A percentile compares a stretch with the other conserved stretches of the same genome.
These are phyloP conservation scores for Inga leiocalycina DNA, from an alignment of 306 rosid species.

Conservation along the genomic window DNA sequence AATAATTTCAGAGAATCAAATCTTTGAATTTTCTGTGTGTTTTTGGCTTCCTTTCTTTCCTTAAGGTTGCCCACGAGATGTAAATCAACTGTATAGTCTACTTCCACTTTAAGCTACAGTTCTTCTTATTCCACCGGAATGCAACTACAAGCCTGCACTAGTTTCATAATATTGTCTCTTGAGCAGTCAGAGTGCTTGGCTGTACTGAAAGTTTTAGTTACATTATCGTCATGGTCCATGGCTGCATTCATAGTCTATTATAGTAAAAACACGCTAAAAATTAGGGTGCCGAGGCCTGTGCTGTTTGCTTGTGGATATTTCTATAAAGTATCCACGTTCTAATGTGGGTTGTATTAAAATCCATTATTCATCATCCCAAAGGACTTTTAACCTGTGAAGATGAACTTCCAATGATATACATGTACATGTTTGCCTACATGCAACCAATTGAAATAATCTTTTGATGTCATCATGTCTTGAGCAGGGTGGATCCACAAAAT, in stretches of 20 bases:
- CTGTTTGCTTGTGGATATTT: not conserved
- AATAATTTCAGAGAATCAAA: not conserved
- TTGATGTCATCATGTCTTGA: conserved; percentile 40
- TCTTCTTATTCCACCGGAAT: not conserved
- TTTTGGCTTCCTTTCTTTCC: not conserved
- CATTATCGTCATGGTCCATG: not conserved
- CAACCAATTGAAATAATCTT: conserved; percentile 33
- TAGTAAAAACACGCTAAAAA: not conserved
- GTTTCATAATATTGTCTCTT: not conserved
- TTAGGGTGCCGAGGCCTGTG: not conserved
- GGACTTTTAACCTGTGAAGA: conserved; percentile 7
- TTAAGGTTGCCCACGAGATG: not conserved
- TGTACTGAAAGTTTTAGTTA: not conserved
- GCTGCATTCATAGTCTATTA: not conserved
- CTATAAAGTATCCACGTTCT: not conserved
- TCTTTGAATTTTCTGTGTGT: not conserved
- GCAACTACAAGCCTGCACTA: not conserved
- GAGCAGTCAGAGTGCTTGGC: not conserved
- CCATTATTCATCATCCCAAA: not conserved
- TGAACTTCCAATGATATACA: conserved; percentile 27
- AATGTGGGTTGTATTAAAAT: not conserved
- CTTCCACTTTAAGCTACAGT: not conserved
- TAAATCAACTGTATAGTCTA: not conserved
- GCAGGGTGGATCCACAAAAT: conserved; percentile 95
- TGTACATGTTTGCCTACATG: not conserved